Conservation (phyloP, 352 stramenopile genomes). For the Pythium angustatum region DNA sequence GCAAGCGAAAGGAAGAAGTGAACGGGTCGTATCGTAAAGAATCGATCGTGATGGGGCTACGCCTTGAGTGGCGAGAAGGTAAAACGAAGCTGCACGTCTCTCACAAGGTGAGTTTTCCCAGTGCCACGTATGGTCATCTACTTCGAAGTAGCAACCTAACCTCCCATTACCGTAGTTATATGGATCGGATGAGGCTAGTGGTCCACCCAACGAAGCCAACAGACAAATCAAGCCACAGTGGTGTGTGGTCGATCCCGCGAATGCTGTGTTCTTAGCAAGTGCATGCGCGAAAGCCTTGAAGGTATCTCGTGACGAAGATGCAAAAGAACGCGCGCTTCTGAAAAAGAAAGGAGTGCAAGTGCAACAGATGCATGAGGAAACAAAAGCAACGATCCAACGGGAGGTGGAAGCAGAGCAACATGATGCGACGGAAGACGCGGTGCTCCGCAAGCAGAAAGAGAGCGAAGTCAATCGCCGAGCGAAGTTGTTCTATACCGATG, state of each 20-base stretch:
- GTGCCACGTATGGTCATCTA: too few relatives aligned
- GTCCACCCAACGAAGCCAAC: neutral
- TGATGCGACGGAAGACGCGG: slow-evolving; percentile 43
- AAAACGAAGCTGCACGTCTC: slow-evolving; percentile 58
- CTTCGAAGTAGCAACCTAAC: too few relatives aligned
- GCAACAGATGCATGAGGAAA: slow-evolving; percentile 47
- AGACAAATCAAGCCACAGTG: slow-evolving; percentile 28
- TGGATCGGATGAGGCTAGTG: neutral
- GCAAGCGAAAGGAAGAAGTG: neutral
- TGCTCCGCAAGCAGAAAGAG: slow-evolving; percentile 36
- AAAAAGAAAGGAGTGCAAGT: slow-evolving; percentile 41
- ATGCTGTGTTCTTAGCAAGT: slow-evolving; percentile 53
- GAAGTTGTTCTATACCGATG: slow-evolving; percentile 51
- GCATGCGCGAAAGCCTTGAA: slow-evolving; percentile 41
- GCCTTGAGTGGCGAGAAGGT: slow-evolving; percentile 71
- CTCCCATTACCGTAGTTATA: slow-evolving; percentile 11
- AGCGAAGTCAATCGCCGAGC: slow-evolving; percentile 41
- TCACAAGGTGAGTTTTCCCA: slow-evolving; percentile 64
- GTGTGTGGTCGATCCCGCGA: slow-evolving; percentile 43
- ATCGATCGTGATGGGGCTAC: slow-evolving; percentile 49
- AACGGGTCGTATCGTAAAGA: slow-evolving; percentile 33
- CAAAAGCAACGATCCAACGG: slow-evolving; percentile 36
- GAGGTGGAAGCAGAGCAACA: slow-evolving; percentile 33
- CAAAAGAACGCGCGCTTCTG: slow-evolving; percentile 36
- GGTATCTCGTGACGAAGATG: slow-evolving; percentile 38